Base-by-base conservation (phyloP, 495 filamentous ascomycete species). In the Trichoderma virens region DNA sequence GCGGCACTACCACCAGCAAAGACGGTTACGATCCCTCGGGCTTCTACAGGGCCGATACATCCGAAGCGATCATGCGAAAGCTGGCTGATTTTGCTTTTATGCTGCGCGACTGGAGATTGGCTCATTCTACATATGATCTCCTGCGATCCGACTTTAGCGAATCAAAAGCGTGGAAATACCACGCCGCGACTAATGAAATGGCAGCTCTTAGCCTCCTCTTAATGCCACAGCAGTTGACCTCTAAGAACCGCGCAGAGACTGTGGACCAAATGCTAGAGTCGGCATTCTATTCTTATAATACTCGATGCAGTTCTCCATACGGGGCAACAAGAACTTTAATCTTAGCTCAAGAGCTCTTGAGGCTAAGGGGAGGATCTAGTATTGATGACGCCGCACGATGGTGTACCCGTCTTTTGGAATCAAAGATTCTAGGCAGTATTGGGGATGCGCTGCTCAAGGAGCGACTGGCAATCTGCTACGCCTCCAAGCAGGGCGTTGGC, bases 91-190 rank as follows among this genome's bases (percentile, higher is more conserved):
- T 91, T 74, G 87, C 92, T 6, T 95, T 98, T 68, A 95, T 98
- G 89, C 83, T 98, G 27, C 85, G 94, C 28, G 94, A 98, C 73
- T 98, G 86, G 85, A 96, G 93, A 72, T 78, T 98, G n/a, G 88
- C 94, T 54, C 85, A 92, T 67, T 90, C 86, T 9, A 93, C 89
- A 0, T 98, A 97, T 73, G 94, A 98, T 23, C 80, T 98, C 18
- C 80, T 98, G 3, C 83, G 90, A 35, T 81, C 86, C 8, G 94
- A 98, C 70, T 98, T 91, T 70, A 86, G 85, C 64, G 93, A 93
- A 71, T 93, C 98, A 72, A 97, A 97, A 74, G 94, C 94, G 1
- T 98, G 95, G 94, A 89, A 82, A 68, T 92, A 97, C 67, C 91
- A 97, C 71, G 94, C 95, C 0, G 92, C 89, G 0, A 88, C 90